Evolutionary conservation across 2,329 filamentous ascomycete genomes (phyloP).

Genomic region (Botryotinia globosa): DNA sequence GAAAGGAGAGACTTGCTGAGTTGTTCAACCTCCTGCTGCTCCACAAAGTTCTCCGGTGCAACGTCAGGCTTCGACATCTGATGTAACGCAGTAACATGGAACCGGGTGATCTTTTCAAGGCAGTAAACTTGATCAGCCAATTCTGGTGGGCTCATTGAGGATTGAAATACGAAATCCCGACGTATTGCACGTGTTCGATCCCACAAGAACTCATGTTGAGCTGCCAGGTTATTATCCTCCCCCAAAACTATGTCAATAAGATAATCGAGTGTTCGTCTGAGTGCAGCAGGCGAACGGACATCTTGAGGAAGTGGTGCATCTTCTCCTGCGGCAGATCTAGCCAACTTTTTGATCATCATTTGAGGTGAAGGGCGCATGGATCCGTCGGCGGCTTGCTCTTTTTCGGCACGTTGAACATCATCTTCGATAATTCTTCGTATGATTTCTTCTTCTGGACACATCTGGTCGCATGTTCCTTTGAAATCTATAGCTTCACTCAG

Average conservation of each 20-base stretch:
- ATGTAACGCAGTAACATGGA: conserved; percentile 64
- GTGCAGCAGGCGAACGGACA: conserved; percentile 57
- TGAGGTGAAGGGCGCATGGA: conserved; percentile 47
- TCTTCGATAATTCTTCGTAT: conserved; percentile 60
- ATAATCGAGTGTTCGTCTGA: conserved; percentile 61
- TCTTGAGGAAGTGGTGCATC: conserved; percentile 67
- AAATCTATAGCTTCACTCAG: conserved; percentile 64
- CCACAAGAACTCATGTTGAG: conserved; percentile 63
- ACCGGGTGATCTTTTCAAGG: conserved; percentile 63
- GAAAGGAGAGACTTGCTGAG: conserved; percentile 64
- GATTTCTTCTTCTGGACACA: conserved; percentile 67
- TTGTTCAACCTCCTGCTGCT: conserved; percentile 67
- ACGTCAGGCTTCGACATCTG: conserved; percentile 57
- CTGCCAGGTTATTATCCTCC: conserved; percentile 52
- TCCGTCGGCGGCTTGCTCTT: conserved; percentile 42
- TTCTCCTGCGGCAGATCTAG: conserved; percentile 65
- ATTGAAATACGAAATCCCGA: conserved; percentile 67
- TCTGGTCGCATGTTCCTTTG: conserved; percentile 65
- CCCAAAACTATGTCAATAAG: conserved; percentile 58
- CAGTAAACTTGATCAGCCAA: conserved; percentile 59
- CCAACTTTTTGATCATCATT: conserved; percentile 65
- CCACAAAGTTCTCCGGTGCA: conserved; percentile 58
- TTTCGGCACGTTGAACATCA: conserved; percentile 57
- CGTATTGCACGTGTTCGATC: conserved; percentile 66
- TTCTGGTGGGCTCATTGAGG: conserved; percentile 53